Percentiles rank a stretch among this genome's conserved stretches.
phyloP scores from a whole-genome alignment of 345 rosid species.

The Eucalyptus caleyi region DNA sequence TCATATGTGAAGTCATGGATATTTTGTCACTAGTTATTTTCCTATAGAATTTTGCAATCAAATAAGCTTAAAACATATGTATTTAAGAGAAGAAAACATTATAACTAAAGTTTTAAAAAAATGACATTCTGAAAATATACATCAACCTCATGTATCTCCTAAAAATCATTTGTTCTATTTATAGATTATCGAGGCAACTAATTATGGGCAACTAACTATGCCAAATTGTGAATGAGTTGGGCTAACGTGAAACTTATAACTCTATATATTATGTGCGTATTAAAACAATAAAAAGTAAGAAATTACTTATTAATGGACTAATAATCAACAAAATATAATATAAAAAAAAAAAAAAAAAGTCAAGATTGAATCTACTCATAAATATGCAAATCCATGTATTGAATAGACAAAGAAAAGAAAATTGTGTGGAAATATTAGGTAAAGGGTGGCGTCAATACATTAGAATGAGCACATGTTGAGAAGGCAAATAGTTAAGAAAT shows the following conservation, averaged over 20 bases:
- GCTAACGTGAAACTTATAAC: neutral
- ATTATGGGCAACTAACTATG: neutral
- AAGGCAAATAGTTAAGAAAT: neutral
- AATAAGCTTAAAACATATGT: neutral
- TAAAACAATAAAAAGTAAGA: neutral
- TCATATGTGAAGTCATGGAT: neutral
- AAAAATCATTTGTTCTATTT: neutral
- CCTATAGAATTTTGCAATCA: neutral
- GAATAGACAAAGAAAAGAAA: neutral
- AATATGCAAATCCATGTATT: neutral
- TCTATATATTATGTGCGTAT: neutral
- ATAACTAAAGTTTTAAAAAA: neutral
- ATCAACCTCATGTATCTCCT: neutral
- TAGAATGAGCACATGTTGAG: neutral
- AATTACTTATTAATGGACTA: neutral
- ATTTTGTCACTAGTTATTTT: neutral
- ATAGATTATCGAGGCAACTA: neutral
- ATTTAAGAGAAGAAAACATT: neutral
- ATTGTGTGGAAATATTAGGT: neutral
- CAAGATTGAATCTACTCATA: neutral
- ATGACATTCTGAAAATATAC: neutral
- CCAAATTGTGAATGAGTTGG: neutral
- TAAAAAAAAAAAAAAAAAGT: neutral
- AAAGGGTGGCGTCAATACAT: neutral
- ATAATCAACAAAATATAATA: neutral